Percentiles rank a stretch among this genome's conserved stretches.
phyloP scores from a whole-genome alignment of 2,329 filamentous ascomycete species.

The Fusarium bulbicola region DNA sequence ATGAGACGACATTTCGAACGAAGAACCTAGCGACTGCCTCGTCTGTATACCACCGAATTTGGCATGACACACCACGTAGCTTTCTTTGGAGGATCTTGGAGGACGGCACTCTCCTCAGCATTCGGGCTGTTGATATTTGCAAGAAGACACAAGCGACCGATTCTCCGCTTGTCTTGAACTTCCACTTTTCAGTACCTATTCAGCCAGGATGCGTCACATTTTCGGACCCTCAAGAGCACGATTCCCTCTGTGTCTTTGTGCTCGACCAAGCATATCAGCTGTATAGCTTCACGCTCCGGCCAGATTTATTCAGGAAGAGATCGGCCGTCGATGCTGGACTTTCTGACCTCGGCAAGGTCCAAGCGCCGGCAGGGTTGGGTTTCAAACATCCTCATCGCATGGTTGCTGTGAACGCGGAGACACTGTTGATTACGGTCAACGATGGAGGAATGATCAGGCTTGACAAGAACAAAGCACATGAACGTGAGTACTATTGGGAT shows the following conservation, averaged over 20 bases:
- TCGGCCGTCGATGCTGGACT: constrained; percentile 76
- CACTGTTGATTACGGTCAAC: constrained; percentile 81
- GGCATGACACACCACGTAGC: constrained; percentile 79
- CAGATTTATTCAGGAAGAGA: constrained; percentile 80
- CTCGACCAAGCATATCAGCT: constrained; percentile 82
- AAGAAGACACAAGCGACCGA: constrained; percentile 73
- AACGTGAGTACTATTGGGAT: constrained; percentile 51
- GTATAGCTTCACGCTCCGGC: constrained; percentile 83
- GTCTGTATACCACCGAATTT: constrained; percentile 84
- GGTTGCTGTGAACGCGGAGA: constrained; percentile 75
- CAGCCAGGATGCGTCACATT: constrained; percentile 82
- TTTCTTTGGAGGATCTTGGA: constrained; percentile 93
- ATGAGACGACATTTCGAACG: constrained; percentile 77
- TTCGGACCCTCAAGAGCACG: constrained; percentile 79
- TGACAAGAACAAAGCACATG: constrained; percentile 63
- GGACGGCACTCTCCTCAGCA: constrained; percentile 79
- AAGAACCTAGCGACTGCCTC: constrained; percentile 80
- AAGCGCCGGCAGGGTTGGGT: constrained; percentile 75
- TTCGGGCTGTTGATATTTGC: constrained; percentile 84
- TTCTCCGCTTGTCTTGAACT: constrained; percentile 77
- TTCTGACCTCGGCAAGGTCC: constrained; percentile 80
- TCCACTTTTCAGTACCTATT: constrained; percentile 79
- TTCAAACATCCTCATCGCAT: constrained; percentile 85
- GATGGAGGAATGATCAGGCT: constrained; percentile 81
- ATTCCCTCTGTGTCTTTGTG: constrained; percentile 81